Evolutionary conservation across 164 flowering plant genomes (phyloP).

Genomic region (Akebia trifoliata): DNA sequence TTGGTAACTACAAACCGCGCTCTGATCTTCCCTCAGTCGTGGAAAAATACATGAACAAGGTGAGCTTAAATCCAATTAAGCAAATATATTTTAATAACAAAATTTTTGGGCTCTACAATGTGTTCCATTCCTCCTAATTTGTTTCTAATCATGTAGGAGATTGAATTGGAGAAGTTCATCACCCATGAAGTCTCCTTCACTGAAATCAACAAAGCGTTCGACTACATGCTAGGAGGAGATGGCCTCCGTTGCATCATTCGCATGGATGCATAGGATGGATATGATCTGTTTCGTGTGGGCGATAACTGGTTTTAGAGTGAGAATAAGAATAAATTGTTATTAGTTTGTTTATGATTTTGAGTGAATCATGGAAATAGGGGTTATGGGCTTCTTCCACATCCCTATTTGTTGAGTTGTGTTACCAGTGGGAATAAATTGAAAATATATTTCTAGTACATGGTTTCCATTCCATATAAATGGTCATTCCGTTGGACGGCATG

Average conservation of each 20-base stretch:
- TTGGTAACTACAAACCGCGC: constrained; percentile 63
- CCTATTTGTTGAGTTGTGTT: too few species aligned
- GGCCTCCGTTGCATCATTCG: constrained; percentile 57
- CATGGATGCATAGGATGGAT: constrained; percentile 16
- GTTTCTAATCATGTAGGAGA: constrained; percentile 30
- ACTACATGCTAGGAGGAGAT: constrained; percentile 48
- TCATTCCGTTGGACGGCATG: too few species aligned
- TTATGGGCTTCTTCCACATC: too few species aligned
- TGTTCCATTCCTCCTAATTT: neutral
- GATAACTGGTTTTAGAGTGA: too few species aligned
- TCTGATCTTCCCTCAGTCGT: constrained; percentile 62
- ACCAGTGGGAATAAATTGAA: too few species aligned
- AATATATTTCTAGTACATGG: too few species aligned
- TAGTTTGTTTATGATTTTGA: too few species aligned
- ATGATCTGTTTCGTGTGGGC: neutral
- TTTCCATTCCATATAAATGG: too few species aligned
- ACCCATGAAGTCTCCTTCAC: constrained; percentile 59
- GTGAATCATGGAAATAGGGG: too few species aligned
- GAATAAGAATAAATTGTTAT: too few species aligned
- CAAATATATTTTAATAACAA: too few species aligned
- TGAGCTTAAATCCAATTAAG: constrained; percentile 5
- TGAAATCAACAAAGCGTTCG: constrained; percentile 80
- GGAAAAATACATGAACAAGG: constrained; percentile 74
- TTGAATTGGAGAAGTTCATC: constrained; percentile 64
- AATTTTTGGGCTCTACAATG: too few species aligned